These are phyloP conservation scores for Pseudocercospora crystallina DNA, from an alignment of 2,329 filamentous ascomycete species.

Conservation along the genomic window DNA sequence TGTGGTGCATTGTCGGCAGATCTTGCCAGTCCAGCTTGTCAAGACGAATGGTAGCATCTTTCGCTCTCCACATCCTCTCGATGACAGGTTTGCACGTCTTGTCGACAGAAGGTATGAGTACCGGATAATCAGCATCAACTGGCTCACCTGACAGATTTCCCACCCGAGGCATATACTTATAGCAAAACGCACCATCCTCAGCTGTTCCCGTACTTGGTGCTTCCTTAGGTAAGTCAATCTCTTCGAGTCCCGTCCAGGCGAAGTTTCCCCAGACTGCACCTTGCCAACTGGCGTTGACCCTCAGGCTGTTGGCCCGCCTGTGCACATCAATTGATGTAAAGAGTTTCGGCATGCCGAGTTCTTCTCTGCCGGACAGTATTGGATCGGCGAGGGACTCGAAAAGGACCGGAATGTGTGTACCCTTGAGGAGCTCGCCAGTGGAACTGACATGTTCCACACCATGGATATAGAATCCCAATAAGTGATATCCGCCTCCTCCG, in stretches of 20 bases:
- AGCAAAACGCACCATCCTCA: too few relatives aligned
- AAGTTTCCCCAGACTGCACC: constrained; percentile 3
- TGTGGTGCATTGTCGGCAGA: too few relatives aligned
- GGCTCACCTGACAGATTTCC: not conserved
- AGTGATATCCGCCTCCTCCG: constrained; percentile 57
- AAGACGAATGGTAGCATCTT: too few relatives aligned
- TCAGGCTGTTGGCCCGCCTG: not conserved
- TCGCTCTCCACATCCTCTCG: too few relatives aligned
- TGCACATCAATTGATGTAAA: constrained; percentile 26
- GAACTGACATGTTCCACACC: constrained; percentile 57
- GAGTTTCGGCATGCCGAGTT: constrained; percentile 60
- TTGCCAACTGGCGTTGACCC: constrained; percentile 3
- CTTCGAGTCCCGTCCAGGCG: constrained; percentile 1
- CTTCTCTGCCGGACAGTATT: constrained; percentile 59
- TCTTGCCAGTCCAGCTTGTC: too few relatives aligned
- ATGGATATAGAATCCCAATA: constrained; percentile 61
- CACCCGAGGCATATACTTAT: too few relatives aligned
- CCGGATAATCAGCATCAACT: too few relatives aligned
- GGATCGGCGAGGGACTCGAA: constrained; percentile 61
- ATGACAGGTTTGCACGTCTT: too few relatives aligned
- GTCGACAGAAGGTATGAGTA: too few relatives aligned
- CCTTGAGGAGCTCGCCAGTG: constrained; percentile 49
- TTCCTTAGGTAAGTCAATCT: too few relatives aligned
- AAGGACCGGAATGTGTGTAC: constrained; percentile 56
- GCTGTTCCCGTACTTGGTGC: too few relatives aligned